Conservation (phyloP, 441 rosid species). For the Pelargonium australe region DNA sequence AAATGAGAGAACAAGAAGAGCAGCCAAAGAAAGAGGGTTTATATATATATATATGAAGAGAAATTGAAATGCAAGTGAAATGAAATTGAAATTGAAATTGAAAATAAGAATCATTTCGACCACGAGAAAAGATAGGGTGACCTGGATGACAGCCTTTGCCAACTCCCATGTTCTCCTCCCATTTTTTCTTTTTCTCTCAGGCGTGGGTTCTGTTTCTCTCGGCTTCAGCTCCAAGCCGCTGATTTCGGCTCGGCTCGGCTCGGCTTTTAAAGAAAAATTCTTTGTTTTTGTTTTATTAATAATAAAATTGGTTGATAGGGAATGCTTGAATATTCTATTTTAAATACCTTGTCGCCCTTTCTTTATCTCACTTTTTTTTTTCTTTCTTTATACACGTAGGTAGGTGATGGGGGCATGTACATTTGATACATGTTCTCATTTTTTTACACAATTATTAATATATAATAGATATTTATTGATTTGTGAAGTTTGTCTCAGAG, state of each 20-base stretch:
- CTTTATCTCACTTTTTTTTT: too few relatives aligned
- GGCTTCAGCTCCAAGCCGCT: neutral
- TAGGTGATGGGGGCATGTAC: too few relatives aligned
- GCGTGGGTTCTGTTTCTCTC: neutral
- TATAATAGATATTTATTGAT: too few relatives aligned
- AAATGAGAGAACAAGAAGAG: neutral
- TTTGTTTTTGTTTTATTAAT: too few relatives aligned
- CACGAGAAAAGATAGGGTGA: conserved; percentile 11
- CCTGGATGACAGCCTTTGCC: conserved; percentile 6
- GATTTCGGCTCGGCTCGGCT: neutral
- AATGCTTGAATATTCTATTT: too few relatives aligned
- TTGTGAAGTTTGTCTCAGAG: too few relatives aligned
- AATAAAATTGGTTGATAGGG: too few relatives aligned
- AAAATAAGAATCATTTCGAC: neutral
- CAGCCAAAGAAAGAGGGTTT: neutral
- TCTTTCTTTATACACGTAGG: too few relatives aligned
- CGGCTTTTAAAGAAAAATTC: neutral
- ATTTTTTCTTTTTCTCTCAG: neutral
- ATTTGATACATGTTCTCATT: too few relatives aligned
- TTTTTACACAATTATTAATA: too few relatives aligned
- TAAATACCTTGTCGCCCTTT: too few relatives aligned
- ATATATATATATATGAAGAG: neutral
- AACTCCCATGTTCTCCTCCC: conserved; percentile 10
- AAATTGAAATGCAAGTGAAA: neutral
- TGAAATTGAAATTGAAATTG: neutral